These are phyloP conservation scores for Flaveria robusta DNA, from an alignment of 129 eudicot species.

Conservation along the genomic window DNA sequence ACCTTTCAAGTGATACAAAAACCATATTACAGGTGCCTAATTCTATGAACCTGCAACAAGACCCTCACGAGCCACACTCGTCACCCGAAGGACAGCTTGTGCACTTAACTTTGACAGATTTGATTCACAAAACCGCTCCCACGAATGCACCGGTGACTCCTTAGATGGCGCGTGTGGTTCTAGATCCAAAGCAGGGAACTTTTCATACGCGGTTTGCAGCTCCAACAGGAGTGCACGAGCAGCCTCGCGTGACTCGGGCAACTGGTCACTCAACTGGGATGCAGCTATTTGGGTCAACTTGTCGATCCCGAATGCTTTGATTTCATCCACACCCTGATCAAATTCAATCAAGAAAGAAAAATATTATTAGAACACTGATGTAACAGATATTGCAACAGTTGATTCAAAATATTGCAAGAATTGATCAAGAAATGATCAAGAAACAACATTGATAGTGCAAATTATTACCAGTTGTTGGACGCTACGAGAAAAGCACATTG, in stretches of 20 bases:
- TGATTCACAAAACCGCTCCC: constrained; percentile 70
- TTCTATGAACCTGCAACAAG: constrained; percentile 21
- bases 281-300: constrained; percentile 59
- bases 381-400: neutral
- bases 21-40: neutral
- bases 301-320: constrained; percentile 58
- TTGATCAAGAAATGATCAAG: neutral
- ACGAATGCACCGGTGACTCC: constrained; percentile 40
- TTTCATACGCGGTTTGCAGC: constrained; percentile 50
- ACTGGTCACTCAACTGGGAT: constrained; percentile 68
- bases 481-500: constrained; percentile 62
- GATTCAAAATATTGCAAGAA: neutral
- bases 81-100: constrained; percentile 73
- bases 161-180: constrained; percentile 32
- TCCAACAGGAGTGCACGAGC: constrained; percentile 68
- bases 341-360: neutral
- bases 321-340: constrained; percentile 58
- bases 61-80: constrained; percentile 46
- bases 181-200: constrained; percentile 30
- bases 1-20: neutral
- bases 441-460: neutral
- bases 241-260: constrained; percentile 79
- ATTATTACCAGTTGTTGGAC: constrained; percentile 58
- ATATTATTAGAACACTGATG: neutral
- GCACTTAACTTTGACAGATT: constrained; percentile 61